phyloP scores from a whole-genome alignment of 495 filamentous ascomycete species.

The Aspergillus campestris region DNA sequence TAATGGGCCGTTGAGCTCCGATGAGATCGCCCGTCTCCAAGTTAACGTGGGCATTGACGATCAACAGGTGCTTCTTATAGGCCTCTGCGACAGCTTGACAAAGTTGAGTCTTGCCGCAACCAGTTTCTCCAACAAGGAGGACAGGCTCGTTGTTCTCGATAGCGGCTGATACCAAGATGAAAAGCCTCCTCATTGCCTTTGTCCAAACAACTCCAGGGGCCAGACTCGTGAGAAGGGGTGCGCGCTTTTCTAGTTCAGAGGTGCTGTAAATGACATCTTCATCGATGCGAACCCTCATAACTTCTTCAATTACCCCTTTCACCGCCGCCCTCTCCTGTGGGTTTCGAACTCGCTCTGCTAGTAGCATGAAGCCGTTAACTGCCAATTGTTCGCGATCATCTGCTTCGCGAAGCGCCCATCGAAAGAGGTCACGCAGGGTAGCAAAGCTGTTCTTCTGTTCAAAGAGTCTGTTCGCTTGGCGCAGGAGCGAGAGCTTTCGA shows the following conservation, averaged over 20 bases:
- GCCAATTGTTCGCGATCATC: constrained; percentile 85
- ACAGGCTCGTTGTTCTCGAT: constrained; percentile 89
- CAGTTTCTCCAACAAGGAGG: constrained; percentile 90
- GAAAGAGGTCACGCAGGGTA: constrained; percentile 89
- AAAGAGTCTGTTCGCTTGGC: constrained; percentile 83
- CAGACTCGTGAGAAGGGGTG: constrained; percentile 31
- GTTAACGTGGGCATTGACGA: constrained; percentile 96
- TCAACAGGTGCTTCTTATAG: constrained; percentile 63
- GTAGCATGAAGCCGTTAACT: constrained; percentile 87
- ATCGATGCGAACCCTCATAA: constrained; percentile 80
- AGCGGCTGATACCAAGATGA: constrained; percentile 74
- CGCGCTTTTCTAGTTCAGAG: constrained; percentile 41
- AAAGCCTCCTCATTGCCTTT: constrained; percentile 82
- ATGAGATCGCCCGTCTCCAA: constrained; percentile 96
- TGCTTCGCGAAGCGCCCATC: constrained; percentile 85
- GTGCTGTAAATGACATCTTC: constrained; percentile 62
- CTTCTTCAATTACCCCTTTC: constrained; percentile 81
- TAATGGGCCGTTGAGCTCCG: constrained; percentile 83
- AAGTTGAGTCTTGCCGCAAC: constrained; percentile 94
- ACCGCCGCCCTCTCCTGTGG: constrained; percentile 75
- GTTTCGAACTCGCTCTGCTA: constrained; percentile 91
- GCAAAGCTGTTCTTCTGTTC: constrained; percentile 98
- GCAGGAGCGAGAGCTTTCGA: constrained; percentile 75
- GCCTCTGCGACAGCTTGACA: constrained; percentile 86
- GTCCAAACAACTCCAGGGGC: constrained; percentile 78